Base-by-base conservation (phyloP, 108 stramenopile genomes). In the Skeletonema costatum region DNA sequence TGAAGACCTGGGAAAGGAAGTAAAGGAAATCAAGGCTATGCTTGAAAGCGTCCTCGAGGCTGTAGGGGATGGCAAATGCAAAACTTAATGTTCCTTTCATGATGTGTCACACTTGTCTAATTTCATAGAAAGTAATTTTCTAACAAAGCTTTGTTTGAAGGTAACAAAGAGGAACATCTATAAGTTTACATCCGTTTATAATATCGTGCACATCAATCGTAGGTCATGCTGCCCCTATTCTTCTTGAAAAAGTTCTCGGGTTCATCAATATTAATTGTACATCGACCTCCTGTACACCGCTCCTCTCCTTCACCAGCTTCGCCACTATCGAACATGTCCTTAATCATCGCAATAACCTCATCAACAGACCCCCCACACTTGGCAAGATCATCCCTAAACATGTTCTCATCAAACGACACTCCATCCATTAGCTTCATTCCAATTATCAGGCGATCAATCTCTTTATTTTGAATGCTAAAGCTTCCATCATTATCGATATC, bases 391-490 rank as follows among this genome's bases (percentile, higher is more conserved):
- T 41, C 14, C 36, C 64, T 44, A 59, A 82, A 82, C n/a, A 16
- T 21, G 2, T 59, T 13, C 3, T 62, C 65, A 50, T 78, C 64
- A 73, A 82, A 82, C 17, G 53, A 38, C 13, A 82, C 66, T 38
- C 56, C 81, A n/a, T 82, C 81, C 32, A 82, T 82, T 48, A 82
- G 38, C 7, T 73, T 82, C 71, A 82, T 78, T 60, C 81, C 81
- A 41, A 82, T 73, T 25, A 82, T 82, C 7, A 82, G 41, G 10
- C 77, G 51, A 61, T 82, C 81, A 46, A 82, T 82, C 50, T 82
- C 81, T 33, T 78, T 78, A 14, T 67, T 30, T 61, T 82, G 53
- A 48, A 82, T 73, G 10, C 64, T 73, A 39, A 82, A 82, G 51
- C 77, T 82, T 1, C 81, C 81, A 46, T 82, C 77, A 29, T 66